phyloP scores from a whole-genome alignment of 1,284 basidiomycete genomes.

The Naganishia albida region DNA sequence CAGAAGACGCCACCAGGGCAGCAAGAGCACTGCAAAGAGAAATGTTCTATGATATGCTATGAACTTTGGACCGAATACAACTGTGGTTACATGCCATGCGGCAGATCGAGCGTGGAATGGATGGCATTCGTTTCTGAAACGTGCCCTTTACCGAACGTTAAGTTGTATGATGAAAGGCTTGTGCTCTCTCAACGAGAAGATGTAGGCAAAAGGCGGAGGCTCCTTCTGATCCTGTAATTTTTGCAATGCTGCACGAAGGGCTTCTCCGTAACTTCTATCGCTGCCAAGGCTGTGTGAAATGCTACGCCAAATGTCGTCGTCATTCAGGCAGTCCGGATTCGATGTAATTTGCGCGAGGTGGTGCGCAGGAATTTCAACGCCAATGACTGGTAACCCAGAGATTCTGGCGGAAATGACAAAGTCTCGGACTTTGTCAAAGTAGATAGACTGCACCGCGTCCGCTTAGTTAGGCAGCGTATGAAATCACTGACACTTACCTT shows the following conservation, averaged over 20 bases:
- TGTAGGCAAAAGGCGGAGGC: slow-evolving; percentile 21
- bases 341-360: slow-evolving; percentile 45
- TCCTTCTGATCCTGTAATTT: neutral
- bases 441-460: slow-evolving; percentile 42
- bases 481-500: slow-evolving; percentile 40
- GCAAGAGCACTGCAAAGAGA: too few relatives aligned
- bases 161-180: slow-evolving; percentile 22
- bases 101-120: too few relatives aligned
- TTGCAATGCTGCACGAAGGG: slow-evolving; percentile 12
- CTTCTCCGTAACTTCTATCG: slow-evolving; percentile 25
- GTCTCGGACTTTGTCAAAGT: slow-evolving; percentile 48
- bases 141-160: neutral
- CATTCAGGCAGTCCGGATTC: slow-evolving; percentile 45
- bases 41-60: too few relatives aligned
- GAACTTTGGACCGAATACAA: too few relatives aligned
- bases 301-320: slow-evolving; percentile 49
- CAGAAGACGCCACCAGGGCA: too few relatives aligned
- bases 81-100: too few relatives aligned
- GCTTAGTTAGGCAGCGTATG: neutral
- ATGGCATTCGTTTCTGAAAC: too few relatives aligned
- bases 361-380: slow-evolving; percentile 44
- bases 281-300: slow-evolving; percentile 25
- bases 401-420: slow-evolving; percentile 41
- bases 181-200: slow-evolving; percentile 28
- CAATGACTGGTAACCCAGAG: slow-evolving; percentile 45